Conservation (phyloP, 2,329 filamentous ascomycete genomes). For the Paracorniculantispora psalliotae region DNA sequence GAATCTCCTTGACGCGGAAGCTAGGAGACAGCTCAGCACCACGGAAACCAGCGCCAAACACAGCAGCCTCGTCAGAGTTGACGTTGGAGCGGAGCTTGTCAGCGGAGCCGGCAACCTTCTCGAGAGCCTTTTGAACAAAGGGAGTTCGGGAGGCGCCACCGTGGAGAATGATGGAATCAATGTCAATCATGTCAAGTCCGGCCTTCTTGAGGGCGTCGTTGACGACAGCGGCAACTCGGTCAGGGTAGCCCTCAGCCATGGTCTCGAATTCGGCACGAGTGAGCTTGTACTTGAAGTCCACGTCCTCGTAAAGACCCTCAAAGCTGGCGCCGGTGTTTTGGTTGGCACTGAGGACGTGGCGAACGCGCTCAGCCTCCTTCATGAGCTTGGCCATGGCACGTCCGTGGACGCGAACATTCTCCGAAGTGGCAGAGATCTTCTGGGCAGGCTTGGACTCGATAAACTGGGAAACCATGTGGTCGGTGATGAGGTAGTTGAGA, state of each 20-base stretch:
- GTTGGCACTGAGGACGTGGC: slow-evolving; percentile 92
- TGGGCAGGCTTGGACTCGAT: slow-evolving; percentile 64
- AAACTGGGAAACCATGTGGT: slow-evolving; percentile 83
- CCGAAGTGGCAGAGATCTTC: slow-evolving; percentile 56
- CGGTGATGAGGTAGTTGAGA: slow-evolving; percentile 80
- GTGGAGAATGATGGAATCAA: slow-evolving; percentile 89
- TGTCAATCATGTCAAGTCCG: slow-evolving; percentile 65
- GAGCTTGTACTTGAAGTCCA: slow-evolving; percentile 92
- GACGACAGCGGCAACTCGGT: slow-evolving; percentile 64
- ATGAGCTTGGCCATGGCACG: slow-evolving; percentile 83
- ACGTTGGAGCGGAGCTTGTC: slow-evolving; percentile 89
- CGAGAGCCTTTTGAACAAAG: slow-evolving; percentile 86
- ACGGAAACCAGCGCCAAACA: slow-evolving; percentile 92
- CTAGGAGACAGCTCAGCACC: slow-evolving; percentile 87
- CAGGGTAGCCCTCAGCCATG: slow-evolving; percentile 62
- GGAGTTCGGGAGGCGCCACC: slow-evolving; percentile 87
- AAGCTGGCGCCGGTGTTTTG: slow-evolving; percentile 74
- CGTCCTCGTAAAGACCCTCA: slow-evolving; percentile 84
- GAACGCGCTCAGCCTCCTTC: slow-evolving; percentile 83
- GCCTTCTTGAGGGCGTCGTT: slow-evolving; percentile 70
- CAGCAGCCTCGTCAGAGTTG: slow-evolving; percentile 93
- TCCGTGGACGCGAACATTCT: slow-evolving; percentile 67
- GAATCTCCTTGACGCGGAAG: slow-evolving; percentile 97
- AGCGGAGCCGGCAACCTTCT: slow-evolving; percentile 64
- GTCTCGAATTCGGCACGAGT: slow-evolving; percentile 75